phyloP scores from a whole-genome alignment of 108 stramenopile species.

The Licmophora abbreviata region DNA sequence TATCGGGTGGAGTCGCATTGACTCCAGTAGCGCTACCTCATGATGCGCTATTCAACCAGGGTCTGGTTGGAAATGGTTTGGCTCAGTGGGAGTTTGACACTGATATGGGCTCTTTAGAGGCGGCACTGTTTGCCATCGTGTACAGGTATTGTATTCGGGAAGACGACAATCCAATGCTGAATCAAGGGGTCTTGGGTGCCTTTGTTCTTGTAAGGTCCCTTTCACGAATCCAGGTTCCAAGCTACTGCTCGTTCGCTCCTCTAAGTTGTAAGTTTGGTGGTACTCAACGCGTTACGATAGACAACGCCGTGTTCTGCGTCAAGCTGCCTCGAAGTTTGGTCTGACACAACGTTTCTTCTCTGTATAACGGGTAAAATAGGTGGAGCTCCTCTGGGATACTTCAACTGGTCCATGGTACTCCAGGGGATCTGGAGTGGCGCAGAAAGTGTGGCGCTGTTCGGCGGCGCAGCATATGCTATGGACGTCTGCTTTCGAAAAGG shows the following conservation, averaged over 20 bases:
- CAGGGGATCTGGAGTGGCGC: slow-evolving; percentile 49
- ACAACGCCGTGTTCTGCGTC: too few relatives aligned
- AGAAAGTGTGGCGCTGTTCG: slow-evolving; percentile 61
- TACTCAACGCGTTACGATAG: background rate
- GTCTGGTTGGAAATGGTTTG: slow-evolving; percentile 16
- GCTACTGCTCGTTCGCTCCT: slow-evolving; percentile 50
- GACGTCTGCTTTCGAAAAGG: slow-evolving; percentile 34
- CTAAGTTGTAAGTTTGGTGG: slow-evolving; percentile 40
- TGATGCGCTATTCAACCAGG: slow-evolving; percentile 12
- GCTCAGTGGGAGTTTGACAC: slow-evolving; percentile 77
- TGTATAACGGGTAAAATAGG: slow-evolving; percentile 5
- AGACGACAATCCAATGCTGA: slow-evolving; percentile 65
- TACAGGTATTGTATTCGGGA: slow-evolving; percentile 66
- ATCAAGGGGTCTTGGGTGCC: slow-evolving; percentile 66
- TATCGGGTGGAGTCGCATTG: slow-evolving; percentile 48
- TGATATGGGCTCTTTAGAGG: slow-evolving; percentile 54
- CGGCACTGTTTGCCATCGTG: slow-evolving; percentile 73
- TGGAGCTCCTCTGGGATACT: slow-evolving; percentile 65
- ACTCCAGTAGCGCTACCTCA: slow-evolving; percentile 48
- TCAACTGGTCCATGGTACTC: slow-evolving; percentile 61
- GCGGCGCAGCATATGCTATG: slow-evolving; percentile 56
- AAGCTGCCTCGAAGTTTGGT: background rate
- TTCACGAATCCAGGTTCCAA: slow-evolving; percentile 35
- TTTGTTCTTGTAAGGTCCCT: slow-evolving; percentile 68
- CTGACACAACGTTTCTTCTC: background rate